These are phyloP conservation scores for Parietaria judaica DNA, from an alignment of 306 rosid species.

Conservation along the genomic window DNA sequence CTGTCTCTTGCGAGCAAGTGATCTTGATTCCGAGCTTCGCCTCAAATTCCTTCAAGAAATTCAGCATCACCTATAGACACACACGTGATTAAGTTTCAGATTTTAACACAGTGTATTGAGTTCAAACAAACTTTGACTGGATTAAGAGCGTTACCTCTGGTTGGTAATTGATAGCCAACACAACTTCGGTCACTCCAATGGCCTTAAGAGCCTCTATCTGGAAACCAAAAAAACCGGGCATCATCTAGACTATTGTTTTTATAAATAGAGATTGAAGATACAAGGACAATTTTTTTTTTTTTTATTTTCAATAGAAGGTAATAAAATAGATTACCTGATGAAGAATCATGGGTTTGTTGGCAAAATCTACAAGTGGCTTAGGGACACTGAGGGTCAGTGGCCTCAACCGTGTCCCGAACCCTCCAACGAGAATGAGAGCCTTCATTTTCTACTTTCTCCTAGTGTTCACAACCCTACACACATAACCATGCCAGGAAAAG, in stretches of 20 bases:
- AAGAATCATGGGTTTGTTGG: slow-evolving; percentile 98
- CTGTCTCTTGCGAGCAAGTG: slow-evolving; percentile 99
- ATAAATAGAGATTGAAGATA: background rate
- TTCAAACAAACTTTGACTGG: slow-evolving; percentile 10
- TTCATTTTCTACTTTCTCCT: slow-evolving; percentile 53
- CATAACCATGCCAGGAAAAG: slow-evolving; percentile 7
- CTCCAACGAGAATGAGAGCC: slow-evolving; percentile 97
- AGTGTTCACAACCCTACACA: slow-evolving; percentile 17
- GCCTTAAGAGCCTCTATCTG: slow-evolving; percentile 99
- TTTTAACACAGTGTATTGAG: slow-evolving; percentile 6
- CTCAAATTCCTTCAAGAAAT: slow-evolving; percentile 90
- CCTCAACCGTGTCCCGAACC: slow-evolving; percentile 98
- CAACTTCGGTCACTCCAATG: slow-evolving; percentile 87
- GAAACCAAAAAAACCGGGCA: background rate
- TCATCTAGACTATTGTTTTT: background rate
- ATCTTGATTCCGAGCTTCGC: slow-evolving; percentile 84
- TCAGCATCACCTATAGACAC: slow-evolving; percentile 79
- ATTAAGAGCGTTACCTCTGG: slow-evolving; percentile 58
- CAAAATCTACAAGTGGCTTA: slow-evolving; percentile 99
- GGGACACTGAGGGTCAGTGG: slow-evolving; percentile 98
- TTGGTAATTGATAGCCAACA: slow-evolving; percentile 96
- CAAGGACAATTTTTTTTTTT: too few species aligned
- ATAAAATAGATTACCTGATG: slow-evolving; percentile 66
- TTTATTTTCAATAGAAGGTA: slow-evolving; percentile 1
- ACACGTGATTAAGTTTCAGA: slow-evolving; percentile 16